Conservation (phyloP, 179 eudicot genomes). For the Vitellaria paradoxa region DNA sequence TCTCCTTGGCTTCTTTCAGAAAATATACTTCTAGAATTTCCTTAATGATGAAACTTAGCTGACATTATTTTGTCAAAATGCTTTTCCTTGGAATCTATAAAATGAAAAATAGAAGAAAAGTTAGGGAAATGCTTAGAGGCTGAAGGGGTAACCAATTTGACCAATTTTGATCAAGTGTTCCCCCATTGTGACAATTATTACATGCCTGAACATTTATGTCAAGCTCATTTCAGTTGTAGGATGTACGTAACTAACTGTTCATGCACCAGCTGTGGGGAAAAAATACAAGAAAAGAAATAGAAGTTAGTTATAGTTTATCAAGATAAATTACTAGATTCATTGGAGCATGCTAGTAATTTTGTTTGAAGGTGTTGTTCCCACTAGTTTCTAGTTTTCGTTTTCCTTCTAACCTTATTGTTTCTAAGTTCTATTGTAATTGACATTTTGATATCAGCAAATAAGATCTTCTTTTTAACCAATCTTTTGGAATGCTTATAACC, state of each 20-base stretch:
- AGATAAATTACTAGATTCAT: background rate
- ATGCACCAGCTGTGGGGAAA: background rate
- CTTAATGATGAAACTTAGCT: background rate
- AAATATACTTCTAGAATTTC: background rate
- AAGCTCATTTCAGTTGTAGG: background rate
- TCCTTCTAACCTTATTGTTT: background rate
- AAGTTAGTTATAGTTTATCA: background rate
- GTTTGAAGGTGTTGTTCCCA: background rate
- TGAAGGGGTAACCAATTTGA: background rate
- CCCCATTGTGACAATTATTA: background rate
- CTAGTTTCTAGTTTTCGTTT: slow-evolving; percentile 5
- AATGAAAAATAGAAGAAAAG: background rate
- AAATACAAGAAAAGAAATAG: background rate
- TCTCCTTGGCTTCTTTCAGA: background rate
- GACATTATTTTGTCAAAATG: background rate
- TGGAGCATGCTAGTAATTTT: background rate
- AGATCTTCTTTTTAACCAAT: background rate
- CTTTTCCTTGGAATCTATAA: background rate
- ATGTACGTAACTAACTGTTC: background rate
- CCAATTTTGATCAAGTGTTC: background rate
- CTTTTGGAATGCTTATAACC: background rate
- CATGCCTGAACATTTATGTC: background rate
- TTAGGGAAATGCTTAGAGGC: background rate
- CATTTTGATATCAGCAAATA: background rate
- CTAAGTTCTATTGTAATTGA: background rate